Evolutionary conservation across 148 eudicot genomes (phyloP).

Genomic region (Silene conica): DNA sequence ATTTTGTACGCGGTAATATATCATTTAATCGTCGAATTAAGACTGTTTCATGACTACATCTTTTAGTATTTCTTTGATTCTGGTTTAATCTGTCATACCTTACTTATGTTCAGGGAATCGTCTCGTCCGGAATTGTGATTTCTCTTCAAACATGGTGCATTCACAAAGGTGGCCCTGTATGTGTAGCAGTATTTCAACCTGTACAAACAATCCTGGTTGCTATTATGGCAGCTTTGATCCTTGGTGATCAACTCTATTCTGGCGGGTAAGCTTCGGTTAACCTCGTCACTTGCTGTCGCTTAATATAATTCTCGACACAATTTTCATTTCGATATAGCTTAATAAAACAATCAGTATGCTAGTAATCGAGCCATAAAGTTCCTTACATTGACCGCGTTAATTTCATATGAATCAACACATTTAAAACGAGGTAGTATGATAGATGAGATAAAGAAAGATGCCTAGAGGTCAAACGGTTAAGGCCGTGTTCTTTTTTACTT

Average conservation of each 20-base stretch:
- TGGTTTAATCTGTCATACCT: too few relatives aligned
- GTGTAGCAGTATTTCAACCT: slow-evolving; percentile 74
- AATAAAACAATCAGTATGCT: too few relatives aligned
- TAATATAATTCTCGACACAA: too few relatives aligned
- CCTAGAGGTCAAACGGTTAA: too few relatives aligned
- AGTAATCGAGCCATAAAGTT: too few relatives aligned
- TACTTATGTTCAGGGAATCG: slow-evolving; percentile 45
- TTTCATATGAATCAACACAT: too few relatives aligned
- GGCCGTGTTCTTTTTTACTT: too few relatives aligned
- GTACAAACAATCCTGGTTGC: slow-evolving; percentile 80
- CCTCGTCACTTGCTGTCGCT: too few relatives aligned
- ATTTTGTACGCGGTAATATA: slow-evolving; percentile 59
- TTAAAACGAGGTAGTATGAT: too few relatives aligned
- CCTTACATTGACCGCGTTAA: too few relatives aligned
- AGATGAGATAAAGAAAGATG: too few relatives aligned
- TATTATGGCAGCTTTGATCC: slow-evolving; percentile 53
- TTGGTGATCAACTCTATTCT: slow-evolving; percentile 65
- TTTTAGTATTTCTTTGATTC: not conserved
- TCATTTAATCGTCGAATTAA: not conserved
- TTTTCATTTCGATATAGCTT: too few relatives aligned
- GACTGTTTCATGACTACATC: not conserved
- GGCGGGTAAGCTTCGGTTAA: slow-evolving; percentile 50
- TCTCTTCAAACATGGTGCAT: slow-evolving; percentile 86
- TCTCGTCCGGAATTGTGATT: slow-evolving; percentile 67
- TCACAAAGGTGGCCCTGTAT: slow-evolving; percentile 76